These are phyloP conservation scores for Rhizophora apiculata DNA, from an alignment of 345 rosid genomes.

Conservation along the genomic window DNA sequence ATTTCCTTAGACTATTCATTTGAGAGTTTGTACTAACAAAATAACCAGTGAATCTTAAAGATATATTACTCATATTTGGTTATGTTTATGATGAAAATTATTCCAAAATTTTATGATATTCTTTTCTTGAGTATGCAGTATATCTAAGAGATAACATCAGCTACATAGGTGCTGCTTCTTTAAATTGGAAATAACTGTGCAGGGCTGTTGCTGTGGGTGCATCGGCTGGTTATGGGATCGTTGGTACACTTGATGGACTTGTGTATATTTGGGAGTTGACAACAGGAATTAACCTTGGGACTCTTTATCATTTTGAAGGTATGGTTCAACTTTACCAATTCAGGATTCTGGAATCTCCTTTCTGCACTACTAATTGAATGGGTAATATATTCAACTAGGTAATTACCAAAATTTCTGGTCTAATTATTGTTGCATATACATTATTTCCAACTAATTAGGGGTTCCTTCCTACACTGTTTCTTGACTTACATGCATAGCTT, in stretches of 20 bases:
- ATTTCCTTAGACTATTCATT: no score
- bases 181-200: constrained; percentile 26
- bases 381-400: no score
- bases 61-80: no score
- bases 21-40: no score
- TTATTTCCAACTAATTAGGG: no score
- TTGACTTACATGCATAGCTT: no score
- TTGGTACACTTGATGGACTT: constrained; percentile 66
- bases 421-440: no score
- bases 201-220: constrained; percentile 56
- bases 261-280: constrained; percentile 71
- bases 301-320: constrained; percentile 75
- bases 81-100: no score
- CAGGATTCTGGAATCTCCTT: neutral
- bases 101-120: neutral
- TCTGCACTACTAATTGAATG: no score
- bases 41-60: no score
- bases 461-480: no score
- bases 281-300: constrained; percentile 59
- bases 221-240: constrained; percentile 58
- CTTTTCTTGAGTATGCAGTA: neutral
- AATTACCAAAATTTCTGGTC: no score
- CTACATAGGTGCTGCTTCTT: constrained; percentile 1
- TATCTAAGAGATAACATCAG: neutral
- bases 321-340: constrained; percentile 3